A percentile compares a stretch with the other conserved stretches of the same genome.
These are phyloP conservation scores for Jasminum sambac DNA, from an alignment of 257 asterid genomes.

Conservation along the genomic window DNA sequence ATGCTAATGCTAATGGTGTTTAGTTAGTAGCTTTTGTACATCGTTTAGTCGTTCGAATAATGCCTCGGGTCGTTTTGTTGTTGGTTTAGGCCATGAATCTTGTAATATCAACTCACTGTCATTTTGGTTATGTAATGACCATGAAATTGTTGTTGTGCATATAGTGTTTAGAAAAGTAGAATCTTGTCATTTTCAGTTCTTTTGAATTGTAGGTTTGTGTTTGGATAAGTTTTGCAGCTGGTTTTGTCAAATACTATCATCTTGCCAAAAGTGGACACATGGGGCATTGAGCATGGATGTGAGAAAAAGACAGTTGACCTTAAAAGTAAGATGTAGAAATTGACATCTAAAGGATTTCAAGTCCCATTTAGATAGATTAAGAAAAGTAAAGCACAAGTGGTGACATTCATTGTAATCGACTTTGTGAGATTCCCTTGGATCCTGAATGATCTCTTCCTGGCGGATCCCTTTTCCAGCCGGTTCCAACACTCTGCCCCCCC, in stretches of 20 bases:
- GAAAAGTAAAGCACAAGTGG: neutral
- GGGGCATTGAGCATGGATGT: neutral
- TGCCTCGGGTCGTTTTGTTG: neutral
- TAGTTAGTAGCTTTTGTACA: slow-evolving; percentile 18
- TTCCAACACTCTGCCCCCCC: no score
- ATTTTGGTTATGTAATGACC: slow-evolving; percentile 11
- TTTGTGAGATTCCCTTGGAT: neutral
- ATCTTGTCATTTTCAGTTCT: neutral
- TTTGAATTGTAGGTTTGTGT: neutral
- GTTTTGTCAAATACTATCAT: no score
- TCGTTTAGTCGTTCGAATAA: slow-evolving; percentile 17
- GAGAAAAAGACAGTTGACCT: neutral
- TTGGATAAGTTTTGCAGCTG: neutral
- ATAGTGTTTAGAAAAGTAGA: slow-evolving; percentile 6
- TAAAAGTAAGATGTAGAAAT: neutral
- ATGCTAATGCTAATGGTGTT: slow-evolving; percentile 17
- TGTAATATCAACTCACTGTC: neutral
- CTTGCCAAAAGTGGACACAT: neutral
- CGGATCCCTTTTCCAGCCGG: no score
- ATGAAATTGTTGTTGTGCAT: slow-evolving; percentile 9
- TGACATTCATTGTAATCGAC: neutral
- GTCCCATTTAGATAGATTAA: neutral
- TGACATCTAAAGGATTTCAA: neutral
- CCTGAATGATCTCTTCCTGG: no score
- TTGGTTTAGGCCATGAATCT: slow-evolving; percentile 14